Evolutionary conservation across 148 eudicot species (phyloP), one percentile per base, ranked within the genome.

Genomic region (Dysphania ambrosioides): DNA sequence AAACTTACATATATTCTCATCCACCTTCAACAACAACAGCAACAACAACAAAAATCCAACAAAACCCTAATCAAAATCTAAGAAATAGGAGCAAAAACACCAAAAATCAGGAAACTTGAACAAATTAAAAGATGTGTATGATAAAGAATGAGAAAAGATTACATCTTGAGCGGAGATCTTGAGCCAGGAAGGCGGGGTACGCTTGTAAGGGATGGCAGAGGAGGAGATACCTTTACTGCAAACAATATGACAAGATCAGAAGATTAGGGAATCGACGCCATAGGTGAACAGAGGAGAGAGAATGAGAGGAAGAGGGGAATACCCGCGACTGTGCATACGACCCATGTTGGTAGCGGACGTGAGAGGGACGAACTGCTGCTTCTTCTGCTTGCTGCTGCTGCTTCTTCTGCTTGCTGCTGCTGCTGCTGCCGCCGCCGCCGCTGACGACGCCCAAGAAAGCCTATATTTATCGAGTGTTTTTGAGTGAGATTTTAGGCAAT

Each of bases 1-100:
- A 51, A 80, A 80, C 80, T 80, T 80, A 40, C 80, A 80, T 2
- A 80, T 80, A 36, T 61, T 80, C 1, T 80, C 83, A 13, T 80
- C 83, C 19, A 80, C 82, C 82, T 79, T 8, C n/a, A 72, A 44
- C 0, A 32, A 60, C 27, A 60, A 24, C 6, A 64, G n/a, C n/a
- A n/a, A n/a, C n/a, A n/a, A n/a, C n/a, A n/a, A n/a, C n/a, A n/a
- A n/a, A n/a, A n/a, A n/a, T n/a, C n/a, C n/a, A 26, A 42, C 26
- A 41, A 42, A 1, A 42, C 21, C 23, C 31, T 26, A 42, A 6
- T 38, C 69, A 66, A 38, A 36, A 2, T 36, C 15, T 0, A 5
- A 5, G 1, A 19, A 24, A 31, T 0, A n/a, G 1, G 11, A 26
- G 1, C 60, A 31, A 55, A 30, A 23, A n/a, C 8, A 36, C 40